Evolutionary conservation across 805 yeast genomes (phyloP).

Genomic region (Pichia nakasei): DNA sequence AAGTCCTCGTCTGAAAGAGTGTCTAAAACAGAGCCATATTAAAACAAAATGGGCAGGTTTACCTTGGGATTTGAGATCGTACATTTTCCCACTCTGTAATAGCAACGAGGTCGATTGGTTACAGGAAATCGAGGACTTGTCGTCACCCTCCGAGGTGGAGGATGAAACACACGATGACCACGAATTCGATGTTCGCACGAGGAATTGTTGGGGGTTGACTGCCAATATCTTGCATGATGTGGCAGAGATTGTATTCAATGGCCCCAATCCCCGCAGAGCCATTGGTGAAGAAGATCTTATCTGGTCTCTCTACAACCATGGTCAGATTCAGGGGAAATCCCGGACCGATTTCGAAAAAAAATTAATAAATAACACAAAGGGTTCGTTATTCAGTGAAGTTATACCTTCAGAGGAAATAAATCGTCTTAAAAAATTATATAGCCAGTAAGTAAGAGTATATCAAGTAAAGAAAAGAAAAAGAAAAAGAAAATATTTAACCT

Average conservation of each 20-base stretch:
- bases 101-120: constrained; percentile 56
- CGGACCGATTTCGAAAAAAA: constrained; percentile 47
- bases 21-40: constrained; percentile 27
- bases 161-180: constrained; percentile 28
- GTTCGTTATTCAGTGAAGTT: constrained; percentile 36
- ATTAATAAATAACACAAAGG: constrained; percentile 37
- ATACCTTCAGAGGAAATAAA: constrained; percentile 36
- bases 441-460: neutral
- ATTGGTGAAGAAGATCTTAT: constrained; percentile 63
- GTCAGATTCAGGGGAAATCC: constrained; percentile 40
- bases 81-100: constrained; percentile 48
- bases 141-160: constrained; percentile 45
- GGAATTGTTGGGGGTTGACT: constrained; percentile 78
- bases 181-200: constrained; percentile 37
- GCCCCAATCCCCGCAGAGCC: constrained; percentile 20
- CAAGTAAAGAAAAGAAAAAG: neutral
- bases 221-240: constrained; percentile 72
- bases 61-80: constrained; percentile 57
- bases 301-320: constrained; percentile 39
- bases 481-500: constrained; percentile 32
- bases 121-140: constrained; percentile 47
- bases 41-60: constrained; percentile 62
- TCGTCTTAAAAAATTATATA: constrained; percentile 35
- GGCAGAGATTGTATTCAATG: constrained; percentile 45
- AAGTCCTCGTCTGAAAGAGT: constrained; percentile 23